phyloP scores from a whole-genome alignment of 768 basidiomycete species.

The Ephemerocybe angulata region DNA sequence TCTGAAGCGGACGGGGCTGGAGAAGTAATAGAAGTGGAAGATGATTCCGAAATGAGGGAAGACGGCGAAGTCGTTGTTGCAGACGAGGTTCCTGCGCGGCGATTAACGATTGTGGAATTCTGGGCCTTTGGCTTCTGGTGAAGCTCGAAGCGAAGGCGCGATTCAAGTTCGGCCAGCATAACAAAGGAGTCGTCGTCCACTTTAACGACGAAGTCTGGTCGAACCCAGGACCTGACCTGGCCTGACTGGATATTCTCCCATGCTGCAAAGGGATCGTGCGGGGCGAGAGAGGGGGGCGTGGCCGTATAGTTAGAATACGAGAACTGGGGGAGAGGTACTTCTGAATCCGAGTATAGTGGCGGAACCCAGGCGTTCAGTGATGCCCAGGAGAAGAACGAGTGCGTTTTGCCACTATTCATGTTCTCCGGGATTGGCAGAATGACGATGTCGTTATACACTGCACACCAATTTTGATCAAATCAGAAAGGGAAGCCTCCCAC shows the following conservation, averaged over 20 bases:
- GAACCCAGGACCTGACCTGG: constrained; percentile 61
- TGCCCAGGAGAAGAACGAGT: constrained; percentile 92
- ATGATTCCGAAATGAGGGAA: not conserved
- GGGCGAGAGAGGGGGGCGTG: constrained; percentile 57
- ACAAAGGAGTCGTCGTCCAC: constrained; percentile 95
- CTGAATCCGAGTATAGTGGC: constrained; percentile 55
- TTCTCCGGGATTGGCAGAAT: constrained; percentile 85
- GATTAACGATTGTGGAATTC: constrained; percentile 15
- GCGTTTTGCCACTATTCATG: constrained; percentile 94
- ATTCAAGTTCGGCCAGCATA: constrained; percentile 91
- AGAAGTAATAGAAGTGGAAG: not conserved
- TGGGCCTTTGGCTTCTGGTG: constrained; percentile 36
- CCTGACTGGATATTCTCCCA: constrained; percentile 46
- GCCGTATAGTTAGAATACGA: constrained; percentile 64
- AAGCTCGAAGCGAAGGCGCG: constrained; percentile 77
- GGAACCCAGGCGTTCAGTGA: constrained; percentile 89
- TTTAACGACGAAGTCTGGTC: constrained; percentile 91
- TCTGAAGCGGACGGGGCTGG: no score
- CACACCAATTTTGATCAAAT: constrained; percentile 6
- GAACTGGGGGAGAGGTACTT: constrained; percentile 45
- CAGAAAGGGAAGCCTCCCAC: constrained; percentile 7
- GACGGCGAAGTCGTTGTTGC: not conserved
- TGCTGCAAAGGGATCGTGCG: constrained; percentile 65
- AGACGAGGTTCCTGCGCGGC: constrained; percentile 10
- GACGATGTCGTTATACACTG: constrained; percentile 84